phyloP scores from a whole-genome alignment of 1,284 basidiomycete species.

The Boletellus dicymbophilus region DNA sequence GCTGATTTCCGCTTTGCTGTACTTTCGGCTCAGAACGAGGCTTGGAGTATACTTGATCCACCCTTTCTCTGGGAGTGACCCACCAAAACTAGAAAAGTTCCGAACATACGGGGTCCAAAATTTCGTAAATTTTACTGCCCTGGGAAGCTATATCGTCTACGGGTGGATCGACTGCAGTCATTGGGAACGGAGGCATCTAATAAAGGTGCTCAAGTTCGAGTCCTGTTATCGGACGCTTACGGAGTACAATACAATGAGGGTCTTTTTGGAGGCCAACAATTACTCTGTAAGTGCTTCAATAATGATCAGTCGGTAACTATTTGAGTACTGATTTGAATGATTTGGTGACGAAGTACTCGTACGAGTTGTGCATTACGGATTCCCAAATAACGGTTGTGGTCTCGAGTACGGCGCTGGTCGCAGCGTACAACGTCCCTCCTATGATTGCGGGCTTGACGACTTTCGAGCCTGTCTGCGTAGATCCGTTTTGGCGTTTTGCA shows the following conservation, averaged over 20 bases:
- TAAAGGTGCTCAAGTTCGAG: not conserved
- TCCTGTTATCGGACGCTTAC: not conserved
- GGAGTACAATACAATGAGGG: not conserved
- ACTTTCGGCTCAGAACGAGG: slow-evolving; percentile 7
- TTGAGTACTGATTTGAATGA: not conserved
- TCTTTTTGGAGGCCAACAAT: not conserved
- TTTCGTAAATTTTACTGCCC: slow-evolving; percentile 4
- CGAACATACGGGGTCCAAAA: not conserved
- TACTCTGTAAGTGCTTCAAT: not conserved
- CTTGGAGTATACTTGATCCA: slow-evolving; percentile 8
- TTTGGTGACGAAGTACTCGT: slow-evolving; percentile 6
- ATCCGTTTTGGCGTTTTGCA: slow-evolving; percentile 13
- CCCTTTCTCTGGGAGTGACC: not conserved
- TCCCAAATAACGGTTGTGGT: slow-evolving; percentile 6
- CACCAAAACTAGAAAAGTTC: not conserved
- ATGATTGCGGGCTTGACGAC: not conserved
- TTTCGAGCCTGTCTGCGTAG: not conserved
- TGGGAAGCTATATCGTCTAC: slow-evolving; percentile 8
- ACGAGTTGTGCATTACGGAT: slow-evolving; percentile 7
- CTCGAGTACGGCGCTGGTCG: slow-evolving; percentile 9
- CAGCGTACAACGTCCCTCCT: slow-evolving; percentile 7
- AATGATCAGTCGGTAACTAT: not conserved
- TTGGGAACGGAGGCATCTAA: not conserved
- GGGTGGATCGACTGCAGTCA: slow-evolving; percentile 9
- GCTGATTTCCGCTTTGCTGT: not conserved